These are phyloP conservation scores for Mucor sp. DNA, from an alignment of 371 early-diverging fungal genomes.

Conservation along the genomic window DNA sequence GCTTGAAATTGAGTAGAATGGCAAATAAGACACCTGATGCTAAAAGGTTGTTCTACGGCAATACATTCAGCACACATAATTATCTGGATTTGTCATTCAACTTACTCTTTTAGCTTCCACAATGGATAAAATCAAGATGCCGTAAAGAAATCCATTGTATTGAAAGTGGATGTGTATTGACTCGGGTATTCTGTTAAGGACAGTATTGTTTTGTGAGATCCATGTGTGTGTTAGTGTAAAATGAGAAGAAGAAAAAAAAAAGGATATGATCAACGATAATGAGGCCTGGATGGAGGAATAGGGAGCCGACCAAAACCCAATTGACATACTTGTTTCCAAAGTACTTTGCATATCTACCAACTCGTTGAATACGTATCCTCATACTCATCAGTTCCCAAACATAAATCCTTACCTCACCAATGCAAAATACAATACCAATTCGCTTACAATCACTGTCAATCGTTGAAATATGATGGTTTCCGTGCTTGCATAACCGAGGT, in stretches of 20 bases:
- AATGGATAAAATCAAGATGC: slow-evolving; percentile 83
- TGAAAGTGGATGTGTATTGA: slow-evolving; percentile 86
- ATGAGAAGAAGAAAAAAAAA: slow-evolving; percentile 84
- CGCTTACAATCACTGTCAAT: slow-evolving; percentile 79
- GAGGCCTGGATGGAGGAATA: slow-evolving; percentile 87
- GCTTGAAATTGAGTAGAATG: slow-evolving; percentile 91
- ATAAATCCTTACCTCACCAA: slow-evolving; percentile 51
- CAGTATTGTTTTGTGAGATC: background rate
- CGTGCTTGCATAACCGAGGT: slow-evolving; percentile 66
- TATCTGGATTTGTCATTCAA: background rate
- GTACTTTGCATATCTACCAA: slow-evolving; percentile 33
- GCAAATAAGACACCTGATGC: slow-evolving; percentile 85
- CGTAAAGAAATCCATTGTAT: slow-evolving; percentile 95
- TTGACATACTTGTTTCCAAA: slow-evolving; percentile 44
- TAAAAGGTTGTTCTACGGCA: slow-evolving; percentile 57
- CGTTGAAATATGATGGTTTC: slow-evolving; percentile 87
- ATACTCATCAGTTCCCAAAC: background rate
- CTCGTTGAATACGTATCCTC: too few relatives aligned
- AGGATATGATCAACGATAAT: slow-evolving; percentile 73
- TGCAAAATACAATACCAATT: slow-evolving; percentile 76
- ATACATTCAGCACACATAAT: background rate
- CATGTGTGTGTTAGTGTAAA: background rate
- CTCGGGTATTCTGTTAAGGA: slow-evolving; percentile 20
- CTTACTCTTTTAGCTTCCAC: slow-evolving; percentile 73
- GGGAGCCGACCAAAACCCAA: slow-evolving; percentile 53